Conservation (phyloP, 495 filamentous ascomycete species). For the Penicillium riverlandense region DNA sequence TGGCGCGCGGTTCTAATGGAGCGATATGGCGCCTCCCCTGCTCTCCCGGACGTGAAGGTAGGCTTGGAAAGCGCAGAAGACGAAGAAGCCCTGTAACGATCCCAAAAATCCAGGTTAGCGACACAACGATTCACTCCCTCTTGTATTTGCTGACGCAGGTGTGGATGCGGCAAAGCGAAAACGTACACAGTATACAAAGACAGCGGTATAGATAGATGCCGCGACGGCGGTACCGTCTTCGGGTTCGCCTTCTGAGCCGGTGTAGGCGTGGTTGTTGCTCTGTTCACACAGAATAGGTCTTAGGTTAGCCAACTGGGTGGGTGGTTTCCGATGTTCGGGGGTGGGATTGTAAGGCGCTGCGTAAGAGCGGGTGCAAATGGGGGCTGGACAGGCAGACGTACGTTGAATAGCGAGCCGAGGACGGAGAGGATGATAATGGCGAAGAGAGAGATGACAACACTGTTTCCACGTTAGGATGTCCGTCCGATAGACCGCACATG, state of each 20-base stretch:
- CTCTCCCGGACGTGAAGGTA: slow-evolving; percentile 69
- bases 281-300: slow-evolving; percentile 7
- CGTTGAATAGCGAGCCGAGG: slow-evolving; percentile 72
- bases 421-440: slow-evolving; percentile 82
- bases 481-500: slow-evolving; percentile 6
- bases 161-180: background rate
- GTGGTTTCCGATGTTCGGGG: too few relatives aligned
- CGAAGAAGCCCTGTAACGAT: slow-evolving; percentile 62
- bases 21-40: slow-evolving; percentile 72
- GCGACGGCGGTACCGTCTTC: slow-evolving; percentile 70
- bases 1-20: slow-evolving; percentile 38
- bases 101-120: slow-evolving; percentile 2
- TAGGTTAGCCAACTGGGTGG: too few relatives aligned
- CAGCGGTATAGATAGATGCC: slow-evolving; percentile 73
- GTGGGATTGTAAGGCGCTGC: too few relatives aligned
- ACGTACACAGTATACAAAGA: slow-evolving; percentile 78
- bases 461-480: slow-evolving; percentile 19
- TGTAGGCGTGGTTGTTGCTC: slow-evolving; percentile 70
- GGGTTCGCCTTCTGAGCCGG: slow-evolving; percentile 67
- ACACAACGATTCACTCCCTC: background rate
- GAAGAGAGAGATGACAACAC: slow-evolving; percentile 81
- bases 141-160: background rate
- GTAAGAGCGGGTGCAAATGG: too few relatives aligned
- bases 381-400: slow-evolving; percentile 18
- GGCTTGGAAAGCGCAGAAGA: slow-evolving; percentile 85